These are phyloP conservation scores for Raphanus hybrid DNA, from an alignment of 441 rosid species.

Conservation along the genomic window DNA sequence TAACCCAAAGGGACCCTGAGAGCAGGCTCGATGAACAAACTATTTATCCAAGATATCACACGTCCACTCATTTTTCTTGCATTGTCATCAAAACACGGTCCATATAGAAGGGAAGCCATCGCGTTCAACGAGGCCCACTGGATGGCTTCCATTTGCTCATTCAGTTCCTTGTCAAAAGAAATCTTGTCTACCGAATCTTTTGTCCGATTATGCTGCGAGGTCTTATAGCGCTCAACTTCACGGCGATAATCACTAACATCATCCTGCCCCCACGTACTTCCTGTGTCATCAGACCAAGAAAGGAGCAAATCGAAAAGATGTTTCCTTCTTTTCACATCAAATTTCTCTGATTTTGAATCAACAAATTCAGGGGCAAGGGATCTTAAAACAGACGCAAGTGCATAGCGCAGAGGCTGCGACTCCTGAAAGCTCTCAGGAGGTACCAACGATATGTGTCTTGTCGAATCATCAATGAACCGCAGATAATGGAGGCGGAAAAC, in stretches of 20 bases:
- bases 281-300: slow-evolving; percentile 92
- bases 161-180: slow-evolving; percentile 95
- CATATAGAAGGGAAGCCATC: slow-evolving; percentile 95
- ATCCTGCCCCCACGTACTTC: slow-evolving; percentile 93
- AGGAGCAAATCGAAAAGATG: slow-evolving; percentile 90
- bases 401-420: slow-evolving; percentile 90
- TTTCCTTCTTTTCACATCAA: slow-evolving; percentile 89
- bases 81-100: slow-evolving; percentile 98
- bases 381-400: slow-evolving; percentile 91
- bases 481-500: slow-evolving; percentile 92
- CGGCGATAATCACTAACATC: slow-evolving; percentile 92
- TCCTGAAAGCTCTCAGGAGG: slow-evolving; percentile 90
- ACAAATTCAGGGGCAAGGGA: slow-evolving; percentile 98
- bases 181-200: slow-evolving; percentile 97
- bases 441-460: slow-evolving; percentile 63
- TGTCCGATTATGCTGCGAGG: slow-evolving; percentile 93
- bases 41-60: slow-evolving; percentile 96
- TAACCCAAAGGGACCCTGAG: slow-evolving; percentile 96
- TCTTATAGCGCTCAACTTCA: slow-evolving; percentile 97
- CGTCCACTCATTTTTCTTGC: slow-evolving; percentile 99
- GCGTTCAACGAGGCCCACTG: slow-evolving; percentile 99
- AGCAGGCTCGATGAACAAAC: slow-evolving; percentile 96
- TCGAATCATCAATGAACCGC: slow-evolving; percentile 92
- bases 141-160: slow-evolving; percentile 92
- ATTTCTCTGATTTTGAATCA: slow-evolving; percentile 89